Base-by-base conservation (phyloP, 371 early-diverging fungal genomes). In the Apophysomyces ossiformis region DNA sequence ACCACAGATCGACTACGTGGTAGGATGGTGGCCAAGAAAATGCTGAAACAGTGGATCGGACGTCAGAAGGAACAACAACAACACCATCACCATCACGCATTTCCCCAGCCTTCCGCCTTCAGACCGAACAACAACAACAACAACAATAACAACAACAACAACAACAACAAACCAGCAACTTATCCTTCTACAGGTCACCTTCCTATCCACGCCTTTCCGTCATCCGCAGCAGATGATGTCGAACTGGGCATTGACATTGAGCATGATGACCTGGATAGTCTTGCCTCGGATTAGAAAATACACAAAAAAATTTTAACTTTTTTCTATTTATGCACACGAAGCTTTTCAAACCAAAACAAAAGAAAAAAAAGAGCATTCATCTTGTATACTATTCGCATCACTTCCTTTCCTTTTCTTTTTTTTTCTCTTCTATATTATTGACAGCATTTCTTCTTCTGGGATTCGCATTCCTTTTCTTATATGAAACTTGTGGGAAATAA, bases 21-120 rank as follows among this genome's bases (percentile, higher is more conserved):
- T 26, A 85, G 85, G 41, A 77, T 88, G 41, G 83, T 86, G 9
- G 87, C 86, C 32, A 82, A 81, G 63, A 87, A 86, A 66, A 86
- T 88, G 70, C 60, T 88, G 44, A 85, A 86, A 65, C 76, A 86
- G 63, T 77, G 83, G 74, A 74, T 79, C 44, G 76, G 71, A 32
- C 72, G 71, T 54, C 72, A 71, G 35, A 50, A 58, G 11, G 60
- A 71, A 37, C 62, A 43, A 73, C 47, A 66, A 39, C 21, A 57
- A 39, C 54, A 45, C 13, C 32, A 43, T 16, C 45, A 32, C 18
- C 16, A 37, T 8, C 18, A 45, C 6, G 12, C 50, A 35, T 39
- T 44, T 35, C 36, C 45, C 16, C 37, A 57, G 37, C 16, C 59
- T 60, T 66, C 21, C 16, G 54, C 54, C 54, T 50, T 50, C 21